phyloP scores from a whole-genome alignment of 2,329 filamentous ascomycete genomes.

The Boeremia lycopersici region DNA sequence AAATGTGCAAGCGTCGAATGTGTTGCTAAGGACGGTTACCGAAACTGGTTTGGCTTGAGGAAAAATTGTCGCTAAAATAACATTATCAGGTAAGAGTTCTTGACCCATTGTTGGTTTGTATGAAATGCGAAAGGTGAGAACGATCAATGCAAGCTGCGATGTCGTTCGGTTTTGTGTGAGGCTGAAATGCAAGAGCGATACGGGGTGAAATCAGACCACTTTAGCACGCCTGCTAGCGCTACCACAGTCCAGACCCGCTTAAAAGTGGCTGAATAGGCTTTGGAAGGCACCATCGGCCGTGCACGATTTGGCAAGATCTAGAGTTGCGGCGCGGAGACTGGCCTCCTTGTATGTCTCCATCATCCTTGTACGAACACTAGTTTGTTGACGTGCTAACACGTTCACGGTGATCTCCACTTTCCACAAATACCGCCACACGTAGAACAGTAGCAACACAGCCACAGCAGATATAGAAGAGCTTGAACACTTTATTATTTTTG shows the following conservation, averaged over 20 bases:
- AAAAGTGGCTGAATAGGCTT: conserved; percentile 6
- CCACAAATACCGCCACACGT: not conserved
- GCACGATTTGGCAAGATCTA: conserved; percentile 9
- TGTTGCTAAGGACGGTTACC: conserved; percentile 7
- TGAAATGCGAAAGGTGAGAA: not conserved
- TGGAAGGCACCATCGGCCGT: conserved; percentile 6
- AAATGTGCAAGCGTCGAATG: conserved; percentile 10
- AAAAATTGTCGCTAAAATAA: conserved; percentile 12
- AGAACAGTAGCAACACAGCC: not conserved
- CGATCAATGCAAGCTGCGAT: not conserved
- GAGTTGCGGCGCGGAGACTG: conserved; percentile 11
- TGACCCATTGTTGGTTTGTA: conserved; percentile 9
- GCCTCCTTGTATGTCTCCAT: not conserved
- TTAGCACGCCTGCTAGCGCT: conserved; percentile 1
- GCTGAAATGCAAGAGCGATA: not conserved
- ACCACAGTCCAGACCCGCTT: conserved; percentile 1
- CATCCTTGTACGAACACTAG: not conserved
- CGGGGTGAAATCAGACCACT: conserved; percentile 10
- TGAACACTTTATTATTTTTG: not conserved
- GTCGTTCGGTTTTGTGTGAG: not conserved
- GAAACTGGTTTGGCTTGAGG: conserved; percentile 5
- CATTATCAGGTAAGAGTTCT: conserved; percentile 12
- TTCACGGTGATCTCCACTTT: not conserved
- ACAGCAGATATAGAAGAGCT: not conserved
- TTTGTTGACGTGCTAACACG: not conserved